Evolutionary conservation across 106 monocot species (phyloP).

Genomic region (Iris macrosiphon): DNA sequence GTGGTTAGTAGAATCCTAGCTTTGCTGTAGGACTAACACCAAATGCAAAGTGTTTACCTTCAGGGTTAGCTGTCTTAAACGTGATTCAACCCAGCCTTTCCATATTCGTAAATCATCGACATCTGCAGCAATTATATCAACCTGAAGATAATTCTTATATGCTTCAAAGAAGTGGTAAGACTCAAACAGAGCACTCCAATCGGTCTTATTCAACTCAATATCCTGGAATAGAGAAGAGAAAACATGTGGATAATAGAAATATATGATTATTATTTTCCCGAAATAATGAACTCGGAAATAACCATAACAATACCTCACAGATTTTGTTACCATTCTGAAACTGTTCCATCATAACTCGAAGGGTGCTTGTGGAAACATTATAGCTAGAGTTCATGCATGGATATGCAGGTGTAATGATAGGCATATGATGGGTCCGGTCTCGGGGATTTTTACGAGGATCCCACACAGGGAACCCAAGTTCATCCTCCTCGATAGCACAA

Average conservation of each 20-base stretch:
- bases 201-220: constrained; percentile 67
- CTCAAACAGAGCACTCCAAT: constrained; percentile 74
- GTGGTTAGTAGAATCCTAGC: too few relatives aligned
- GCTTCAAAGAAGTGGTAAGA: constrained; percentile 82
- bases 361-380: constrained; percentile 92
- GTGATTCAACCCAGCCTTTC: constrained; percentile 99
- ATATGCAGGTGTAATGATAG: constrained; percentile 99
- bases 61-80: constrained; percentile 82
- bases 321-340: constrained; percentile 73
- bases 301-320: constrained; percentile 51
- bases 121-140: constrained; percentile 83
- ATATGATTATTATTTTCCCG: background rate
- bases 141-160: constrained; percentile 92
- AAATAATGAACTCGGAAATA: background rate
- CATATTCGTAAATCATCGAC: constrained; percentile 72
- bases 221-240: constrained; percentile 35
- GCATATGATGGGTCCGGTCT: constrained; percentile 91
- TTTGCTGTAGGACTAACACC: background rate
- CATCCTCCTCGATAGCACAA: constrained; percentile 82
- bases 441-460: constrained; percentile 91
- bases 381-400: constrained; percentile 99
- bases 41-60: constrained; percentile 46
- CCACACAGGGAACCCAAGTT: constrained; percentile 92
- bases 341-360: constrained; percentile 94
- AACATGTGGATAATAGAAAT: constrained; percentile 1